These are phyloP conservation scores for Dalbergia oliveri DNA, from an alignment of 306 rosid genomes.

Conservation along the genomic window DNA sequence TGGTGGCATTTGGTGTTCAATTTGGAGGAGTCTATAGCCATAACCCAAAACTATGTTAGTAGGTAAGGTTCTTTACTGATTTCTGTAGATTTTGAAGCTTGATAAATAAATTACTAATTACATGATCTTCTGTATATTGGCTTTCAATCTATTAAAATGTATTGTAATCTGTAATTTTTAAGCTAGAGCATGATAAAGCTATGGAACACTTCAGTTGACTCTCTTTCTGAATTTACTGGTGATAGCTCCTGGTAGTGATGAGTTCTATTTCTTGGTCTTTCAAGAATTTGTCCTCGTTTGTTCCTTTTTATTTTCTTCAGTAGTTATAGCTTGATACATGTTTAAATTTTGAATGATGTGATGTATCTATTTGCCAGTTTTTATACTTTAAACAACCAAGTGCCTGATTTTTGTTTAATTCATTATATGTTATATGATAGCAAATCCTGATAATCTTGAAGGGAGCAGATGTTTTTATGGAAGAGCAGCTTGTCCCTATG, in stretches of 20 bases:
- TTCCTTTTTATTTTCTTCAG: not conserved
- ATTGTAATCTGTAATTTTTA: not conserved
- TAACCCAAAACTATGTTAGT: slow-evolving; percentile 94
- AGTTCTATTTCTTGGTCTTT: slow-evolving; percentile 11
- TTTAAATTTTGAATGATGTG: slow-evolving; percentile 1
- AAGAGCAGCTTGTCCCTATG: slow-evolving; percentile 12
- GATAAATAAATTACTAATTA: not conserved
- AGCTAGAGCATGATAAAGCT: slow-evolving; percentile 7
- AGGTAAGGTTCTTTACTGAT: slow-evolving; percentile 60
- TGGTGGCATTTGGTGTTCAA: slow-evolving; percentile 99
- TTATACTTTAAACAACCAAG: slow-evolving; percentile 2
- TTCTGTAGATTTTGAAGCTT: slow-evolving; percentile 16
- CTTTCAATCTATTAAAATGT: slow-evolving; percentile 15
- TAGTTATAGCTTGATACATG: slow-evolving; percentile 5
- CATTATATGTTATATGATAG: not conserved
- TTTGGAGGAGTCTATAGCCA: slow-evolving; percentile 92
- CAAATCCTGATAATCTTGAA: slow-evolving; percentile 28
- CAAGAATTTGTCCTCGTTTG: slow-evolving; percentile 14
- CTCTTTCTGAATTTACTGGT: not conserved
- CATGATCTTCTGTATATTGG: not conserved
- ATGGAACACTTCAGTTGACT: slow-evolving; percentile 11
- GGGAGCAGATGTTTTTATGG: slow-evolving; percentile 16
- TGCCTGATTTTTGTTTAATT: slow-evolving; percentile 24
- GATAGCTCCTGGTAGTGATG: slow-evolving; percentile 4
- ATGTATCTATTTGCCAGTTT: slow-evolving; percentile 16